A percentile compares a stretch with the other conserved stretches of the same genome.
phyloP scores from a whole-genome alignment of 768 basidiomycete species.

The Naganishia vaughanmartiniae region DNA sequence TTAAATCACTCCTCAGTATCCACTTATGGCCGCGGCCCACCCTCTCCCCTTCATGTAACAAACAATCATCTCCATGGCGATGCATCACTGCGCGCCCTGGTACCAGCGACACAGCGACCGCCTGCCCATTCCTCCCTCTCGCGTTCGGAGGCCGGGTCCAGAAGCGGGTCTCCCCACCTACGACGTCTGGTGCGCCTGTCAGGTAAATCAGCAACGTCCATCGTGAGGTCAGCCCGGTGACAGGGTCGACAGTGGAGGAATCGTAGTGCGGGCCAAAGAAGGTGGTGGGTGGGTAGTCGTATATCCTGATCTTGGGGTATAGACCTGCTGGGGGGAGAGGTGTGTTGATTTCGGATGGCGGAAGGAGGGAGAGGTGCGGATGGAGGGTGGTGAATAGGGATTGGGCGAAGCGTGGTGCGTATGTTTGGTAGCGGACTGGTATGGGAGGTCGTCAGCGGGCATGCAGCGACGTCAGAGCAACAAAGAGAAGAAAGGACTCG shows the following conservation, averaged over 20 bases:
- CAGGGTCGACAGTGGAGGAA: constrained; percentile 7
- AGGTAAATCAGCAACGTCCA: constrained; percentile 32
- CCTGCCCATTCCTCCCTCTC: constrained; percentile 17
- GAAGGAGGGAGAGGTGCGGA: constrained; percentile 14
- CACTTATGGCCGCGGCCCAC: constrained; percentile 27
- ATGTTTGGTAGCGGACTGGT: constrained; percentile 28
- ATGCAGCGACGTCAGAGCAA: neutral
- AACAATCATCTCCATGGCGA: constrained; percentile 30
- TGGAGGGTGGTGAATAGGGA: neutral
- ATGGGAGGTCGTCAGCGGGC: neutral
- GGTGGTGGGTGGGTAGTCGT: constrained; percentile 28
- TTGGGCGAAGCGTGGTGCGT: constrained; percentile 7
- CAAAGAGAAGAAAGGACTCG: neutral
- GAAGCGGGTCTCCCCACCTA: neutral
- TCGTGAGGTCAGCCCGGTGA: neutral
- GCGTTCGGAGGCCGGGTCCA: constrained; percentile 9
- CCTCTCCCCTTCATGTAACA: constrained; percentile 30
- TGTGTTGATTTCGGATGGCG: neutral
- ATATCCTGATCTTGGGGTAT: constrained; percentile 29
- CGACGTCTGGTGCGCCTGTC: constrained; percentile 11
- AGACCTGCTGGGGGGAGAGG: constrained; percentile 1
- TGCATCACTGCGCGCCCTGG: constrained; percentile 29
- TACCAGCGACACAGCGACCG: neutral
- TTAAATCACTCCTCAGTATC: constrained; percentile 28
- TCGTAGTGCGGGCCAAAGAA: constrained; percentile 32